Percentiles rank a stretch among this genome's conserved stretches.
phyloP scores from a whole-genome alignment of 2,329 filamentous ascomycete species.

The Acephala macrosclerotiorum region DNA sequence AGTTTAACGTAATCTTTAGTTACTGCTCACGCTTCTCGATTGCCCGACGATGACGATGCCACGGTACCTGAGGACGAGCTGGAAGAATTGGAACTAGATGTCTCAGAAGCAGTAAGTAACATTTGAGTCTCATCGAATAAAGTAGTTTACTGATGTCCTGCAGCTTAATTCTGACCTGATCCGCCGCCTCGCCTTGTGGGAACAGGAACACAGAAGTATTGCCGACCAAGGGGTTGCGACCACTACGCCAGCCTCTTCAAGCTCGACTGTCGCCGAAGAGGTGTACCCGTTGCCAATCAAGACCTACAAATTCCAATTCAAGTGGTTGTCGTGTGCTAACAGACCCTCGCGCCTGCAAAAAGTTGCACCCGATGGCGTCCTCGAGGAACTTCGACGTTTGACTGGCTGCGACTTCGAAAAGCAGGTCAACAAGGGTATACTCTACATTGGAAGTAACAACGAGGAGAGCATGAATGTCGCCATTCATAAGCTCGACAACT shows the following conservation, averaged over 20 bases:
- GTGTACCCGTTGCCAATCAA: background rate
- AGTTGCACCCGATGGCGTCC: conserved; percentile 5
- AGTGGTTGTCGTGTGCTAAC: background rate
- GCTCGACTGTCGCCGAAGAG: conserved; percentile 19
- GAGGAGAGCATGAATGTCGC: conserved; percentile 27
- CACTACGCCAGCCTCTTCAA: background rate
- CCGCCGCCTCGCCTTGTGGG: conserved; percentile 28
- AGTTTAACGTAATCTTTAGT: background rate
- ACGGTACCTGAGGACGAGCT: background rate
- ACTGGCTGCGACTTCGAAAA: conserved; percentile 36
- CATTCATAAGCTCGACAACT: conserved; percentile 37
- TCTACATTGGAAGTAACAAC: conserved; percentile 33
- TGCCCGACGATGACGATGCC: background rate
- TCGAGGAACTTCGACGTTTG: conserved; percentile 26
- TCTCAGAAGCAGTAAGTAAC: conserved; percentile 9
- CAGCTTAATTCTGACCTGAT: conserved; percentile 33
- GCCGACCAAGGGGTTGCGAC: background rate
- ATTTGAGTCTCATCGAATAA: background rate
- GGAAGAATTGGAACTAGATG: conserved; percentile 1
- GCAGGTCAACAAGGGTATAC: conserved; percentile 22
- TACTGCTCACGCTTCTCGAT: background rate
- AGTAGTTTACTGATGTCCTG: background rate
- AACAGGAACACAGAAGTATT: background rate
- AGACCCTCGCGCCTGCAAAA: background rate
- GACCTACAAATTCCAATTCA: background rate